Conservation (phyloP, 306 rosid species). For the Mimosa pudica region DNA sequence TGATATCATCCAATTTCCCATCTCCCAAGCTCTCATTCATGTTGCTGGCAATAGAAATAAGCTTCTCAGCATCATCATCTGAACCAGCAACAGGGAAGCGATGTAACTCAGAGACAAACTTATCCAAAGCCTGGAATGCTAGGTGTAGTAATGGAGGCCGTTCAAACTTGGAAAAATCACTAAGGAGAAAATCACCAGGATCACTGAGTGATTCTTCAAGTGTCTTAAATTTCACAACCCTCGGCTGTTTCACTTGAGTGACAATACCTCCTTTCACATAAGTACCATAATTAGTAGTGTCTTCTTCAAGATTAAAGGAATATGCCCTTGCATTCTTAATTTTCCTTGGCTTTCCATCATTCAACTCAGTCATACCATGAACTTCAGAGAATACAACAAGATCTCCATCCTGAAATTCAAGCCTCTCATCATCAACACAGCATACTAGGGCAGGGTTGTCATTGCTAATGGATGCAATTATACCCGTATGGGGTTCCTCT, state of each 20-base stretch:
- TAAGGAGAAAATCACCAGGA: conserved; percentile 85
- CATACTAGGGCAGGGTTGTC: conserved; percentile 75
- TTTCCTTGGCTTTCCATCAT: conserved; percentile 84
- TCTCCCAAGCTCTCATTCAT: conserved; percentile 65
- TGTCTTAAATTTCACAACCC: conserved; percentile 74
- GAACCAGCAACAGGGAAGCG: conserved; percentile 81
- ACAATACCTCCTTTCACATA: conserved; percentile 86
- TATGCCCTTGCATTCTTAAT: conserved; percentile 71
- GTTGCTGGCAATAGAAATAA: conserved; percentile 54
- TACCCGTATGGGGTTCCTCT: conserved; percentile 84
- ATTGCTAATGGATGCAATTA: conserved; percentile 81
- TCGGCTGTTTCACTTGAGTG: conserved; percentile 83
- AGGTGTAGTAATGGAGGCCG: conserved; percentile 75
- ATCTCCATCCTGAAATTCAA: conserved; percentile 94
- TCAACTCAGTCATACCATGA: conserved; percentile 85
- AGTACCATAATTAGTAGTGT: conserved; percentile 67
- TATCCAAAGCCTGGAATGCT: conserved; percentile 84
- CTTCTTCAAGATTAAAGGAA: conserved; percentile 83
- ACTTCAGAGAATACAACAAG: conserved; percentile 88
- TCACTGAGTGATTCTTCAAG: conserved; percentile 66
- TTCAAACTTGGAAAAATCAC: conserved; percentile 89
- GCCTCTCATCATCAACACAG: conserved; percentile 92
- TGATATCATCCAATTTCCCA: conserved; percentile 67
- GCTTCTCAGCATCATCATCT: conserved; percentile 77
- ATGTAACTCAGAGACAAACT: conserved; percentile 58